Evolutionary conservation across 768 basidiomycete species (phyloP), one percentile per base, ranked within the genome.

Genomic region (Lactarius akahatsu): DNA sequence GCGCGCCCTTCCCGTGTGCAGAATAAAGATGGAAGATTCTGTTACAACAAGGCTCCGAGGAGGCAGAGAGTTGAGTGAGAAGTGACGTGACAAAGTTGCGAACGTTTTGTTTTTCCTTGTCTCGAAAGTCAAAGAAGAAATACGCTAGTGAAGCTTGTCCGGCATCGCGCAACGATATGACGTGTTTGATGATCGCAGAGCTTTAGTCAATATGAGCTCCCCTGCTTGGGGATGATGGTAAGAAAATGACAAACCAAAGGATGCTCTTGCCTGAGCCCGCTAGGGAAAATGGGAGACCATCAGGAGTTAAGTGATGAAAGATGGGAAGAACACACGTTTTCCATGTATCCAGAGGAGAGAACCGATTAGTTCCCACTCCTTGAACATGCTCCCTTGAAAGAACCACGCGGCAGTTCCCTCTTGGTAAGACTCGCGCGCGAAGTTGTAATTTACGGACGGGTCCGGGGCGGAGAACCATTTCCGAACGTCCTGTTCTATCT

Each of bases 21-120:
- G 10, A 23, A 47, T 47, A 47, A 4, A 47, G 0, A n/a, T 2
- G 1, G 10, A 5, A 11, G 0, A 47, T 23, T n/a, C 11, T 47
- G 0, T 47, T 3, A 0, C n/a, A 0, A 47, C 45, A 47, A 23
- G 0, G 20, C 0, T 47, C n/a, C 45, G n/a, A 47, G 3, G 1
- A 0, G n/a, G 45, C 45, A 23, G 45, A 47, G 0, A 47, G 45
- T 47, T 47, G 45, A 47, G 3, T 47, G n/a, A 47, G 45, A 47
- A 47, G 20, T 0, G 45, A 47, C 0, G 45, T 23, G n/a, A 47
- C 0, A 23, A 47, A 47, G 45, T 23, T 47, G 45, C 45, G 45
- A n/a, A 4, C 3, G 10, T 47, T 1, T 23, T 47, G 45, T 1
- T 47, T 47, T 41, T 47, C n/a, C 3, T n/a, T 47, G 45, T 47